Evolutionary conservation across 1,284 basidiomycete genomes (phyloP).

Genomic region (Pseudozyma tsukubaensis): DNA sequence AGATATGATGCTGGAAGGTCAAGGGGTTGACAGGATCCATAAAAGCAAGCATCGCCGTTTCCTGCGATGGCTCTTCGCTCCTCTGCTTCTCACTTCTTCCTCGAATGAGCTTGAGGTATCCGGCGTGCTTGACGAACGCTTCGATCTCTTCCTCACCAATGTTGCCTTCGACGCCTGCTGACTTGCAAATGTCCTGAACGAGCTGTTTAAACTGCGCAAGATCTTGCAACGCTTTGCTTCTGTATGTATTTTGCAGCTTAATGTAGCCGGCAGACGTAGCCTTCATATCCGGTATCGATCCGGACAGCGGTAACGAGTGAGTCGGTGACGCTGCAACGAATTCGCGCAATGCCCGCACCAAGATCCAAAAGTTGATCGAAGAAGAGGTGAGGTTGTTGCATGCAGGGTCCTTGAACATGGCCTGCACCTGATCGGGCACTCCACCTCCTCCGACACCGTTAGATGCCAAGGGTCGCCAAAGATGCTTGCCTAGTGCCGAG

Average conservation of each 20-base stretch:
- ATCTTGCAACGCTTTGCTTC: slow-evolving; percentile 78
- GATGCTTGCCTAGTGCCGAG: slow-evolving; percentile 59
- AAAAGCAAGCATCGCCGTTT: slow-evolving; percentile 53
- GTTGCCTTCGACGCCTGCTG: slow-evolving; percentile 37
- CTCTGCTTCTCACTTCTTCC: slow-evolving; percentile 74
- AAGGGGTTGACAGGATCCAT: slow-evolving; percentile 61
- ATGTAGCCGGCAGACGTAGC: slow-evolving; percentile 86
- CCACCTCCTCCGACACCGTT: slow-evolving; percentile 42
- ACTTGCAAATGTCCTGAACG: slow-evolving; percentile 61
- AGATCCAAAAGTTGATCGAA: slow-evolving; percentile 82
- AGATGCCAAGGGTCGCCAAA: slow-evolving; percentile 62
- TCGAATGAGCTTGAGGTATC: slow-evolving; percentile 80
- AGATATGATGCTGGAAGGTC: slow-evolving; percentile 65
- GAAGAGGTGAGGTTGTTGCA: slow-evolving; percentile 69
- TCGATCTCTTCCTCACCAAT: slow-evolving; percentile 75
- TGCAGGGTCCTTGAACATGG: slow-evolving; percentile 74
- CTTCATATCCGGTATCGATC: slow-evolving; percentile 94
- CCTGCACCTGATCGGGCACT: slow-evolving; percentile 51
- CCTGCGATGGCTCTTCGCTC: slow-evolving; percentile 67
- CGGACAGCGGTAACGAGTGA: slow-evolving; percentile 73
- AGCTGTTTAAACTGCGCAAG: slow-evolving; percentile 72
- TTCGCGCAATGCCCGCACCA: slow-evolving; percentile 80
- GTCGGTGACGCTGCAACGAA: slow-evolving; percentile 71
- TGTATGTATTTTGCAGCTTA: slow-evolving; percentile 81
- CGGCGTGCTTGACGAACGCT: slow-evolving; percentile 89